Percentiles rank a stretch among this genome's conserved stretches.
Conservation (phyloP, 116 monocot genomes). For the Trichopus zeylanicus region DNA sequence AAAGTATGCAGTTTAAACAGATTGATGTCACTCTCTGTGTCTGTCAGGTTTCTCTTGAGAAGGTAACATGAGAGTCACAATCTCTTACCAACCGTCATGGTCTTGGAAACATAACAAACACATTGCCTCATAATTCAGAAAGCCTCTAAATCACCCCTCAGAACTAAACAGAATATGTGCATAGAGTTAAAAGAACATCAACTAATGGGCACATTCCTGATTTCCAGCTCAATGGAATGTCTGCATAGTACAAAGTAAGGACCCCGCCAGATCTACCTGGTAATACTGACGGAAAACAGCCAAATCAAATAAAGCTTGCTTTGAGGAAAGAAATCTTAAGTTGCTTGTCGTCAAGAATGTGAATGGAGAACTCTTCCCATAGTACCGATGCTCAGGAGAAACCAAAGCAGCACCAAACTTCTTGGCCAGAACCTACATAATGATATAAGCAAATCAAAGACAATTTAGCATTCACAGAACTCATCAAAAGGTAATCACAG, state of each 20-base stretch:
- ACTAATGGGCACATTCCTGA: background rate
- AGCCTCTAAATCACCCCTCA: background rate
- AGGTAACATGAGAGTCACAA: no score
- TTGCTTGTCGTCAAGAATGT: conserved; percentile 53
- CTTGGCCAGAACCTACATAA: conserved; percentile 74
- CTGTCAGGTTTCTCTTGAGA: no score
- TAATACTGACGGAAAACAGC: conserved; percentile 92
- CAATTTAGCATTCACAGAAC: background rate
- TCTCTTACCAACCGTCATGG: background rate
- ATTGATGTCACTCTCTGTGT: no score
- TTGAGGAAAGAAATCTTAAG: conserved; percentile 79
- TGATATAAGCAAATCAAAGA: conserved; percentile 1
- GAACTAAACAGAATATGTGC: no score
- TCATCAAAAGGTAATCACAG: no score
- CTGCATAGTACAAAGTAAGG: background rate
- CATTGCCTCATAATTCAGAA: background rate
- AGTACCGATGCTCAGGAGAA: conserved; percentile 94
- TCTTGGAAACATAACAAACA: background rate
- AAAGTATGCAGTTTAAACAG: no score
- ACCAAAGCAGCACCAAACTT: conserved; percentile 91
- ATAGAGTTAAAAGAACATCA: background rate
- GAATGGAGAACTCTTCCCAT: conserved; percentile 92
- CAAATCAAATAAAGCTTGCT: conserved; percentile 94
- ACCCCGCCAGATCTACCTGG: conserved; percentile 36
- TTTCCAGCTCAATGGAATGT: background rate